These are phyloP conservation scores for Penstemon newberryi DNA, from an alignment of 257 asterid species.

Conservation along the genomic window DNA sequence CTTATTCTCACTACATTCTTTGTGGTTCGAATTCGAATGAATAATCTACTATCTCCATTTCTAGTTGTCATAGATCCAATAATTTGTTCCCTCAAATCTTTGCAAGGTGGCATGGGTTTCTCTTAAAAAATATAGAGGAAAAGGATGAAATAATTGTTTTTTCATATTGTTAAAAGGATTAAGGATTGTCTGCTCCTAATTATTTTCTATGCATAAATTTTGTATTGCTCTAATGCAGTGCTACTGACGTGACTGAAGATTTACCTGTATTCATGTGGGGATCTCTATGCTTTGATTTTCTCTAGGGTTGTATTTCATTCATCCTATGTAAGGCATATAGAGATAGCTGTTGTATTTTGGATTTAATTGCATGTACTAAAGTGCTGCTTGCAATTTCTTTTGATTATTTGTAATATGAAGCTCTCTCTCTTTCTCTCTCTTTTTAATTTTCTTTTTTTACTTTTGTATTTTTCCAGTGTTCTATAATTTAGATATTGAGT, in stretches of 20 bases:
- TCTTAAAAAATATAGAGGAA: background rate
- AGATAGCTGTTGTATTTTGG: background rate
- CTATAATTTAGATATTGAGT: constrained; percentile 6
- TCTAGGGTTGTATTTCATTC: background rate
- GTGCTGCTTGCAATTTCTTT: constrained; percentile 12
- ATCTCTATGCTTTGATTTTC: background rate
- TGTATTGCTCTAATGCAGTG: background rate
- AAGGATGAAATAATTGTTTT: background rate
- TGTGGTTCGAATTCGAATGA: background rate
- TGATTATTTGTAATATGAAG: constrained; percentile 3
- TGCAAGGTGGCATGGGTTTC: constrained; percentile 10
- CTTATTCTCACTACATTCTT: constrained; percentile 4
- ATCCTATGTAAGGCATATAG: constrained; percentile 5
- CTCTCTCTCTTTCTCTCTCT: background rate
- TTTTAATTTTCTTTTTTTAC: background rate
- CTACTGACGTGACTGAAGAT: background rate
- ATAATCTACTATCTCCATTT: background rate
- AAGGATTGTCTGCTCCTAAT: background rate
- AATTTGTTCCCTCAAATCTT: background rate
- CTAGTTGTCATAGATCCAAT: constrained; percentile 9
- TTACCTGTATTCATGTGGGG: constrained; percentile 4
- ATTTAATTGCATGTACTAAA: background rate
- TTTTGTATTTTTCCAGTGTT: background rate
- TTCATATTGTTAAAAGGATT: background rate
- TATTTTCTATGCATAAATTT: background rate